Base-by-base conservation (phyloP, 352 stramenopile species). In the Phytophthora fragariaefolia region DNA sequence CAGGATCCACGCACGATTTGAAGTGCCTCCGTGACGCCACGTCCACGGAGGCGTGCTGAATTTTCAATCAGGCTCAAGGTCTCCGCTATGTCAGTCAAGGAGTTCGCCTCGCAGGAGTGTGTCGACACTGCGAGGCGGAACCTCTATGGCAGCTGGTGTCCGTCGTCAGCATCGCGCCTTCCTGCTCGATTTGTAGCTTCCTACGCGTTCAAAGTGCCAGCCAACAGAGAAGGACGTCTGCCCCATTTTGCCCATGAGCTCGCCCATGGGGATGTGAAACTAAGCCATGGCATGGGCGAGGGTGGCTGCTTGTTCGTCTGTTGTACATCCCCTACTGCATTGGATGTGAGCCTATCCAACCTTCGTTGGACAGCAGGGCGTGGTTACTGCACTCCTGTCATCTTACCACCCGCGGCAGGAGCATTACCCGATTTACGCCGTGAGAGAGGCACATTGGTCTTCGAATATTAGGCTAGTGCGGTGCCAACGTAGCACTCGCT, bases 91-190 rank as follows among this genome's bases (percentile, higher is more conserved):
- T n/a, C n/a, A 46, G 18, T 27, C 38, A 46, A 46, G 38, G 38
- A 46, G 5, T 46, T 46, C 0, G 38, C 38, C 38, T 46, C 38
- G 17, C 38, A 46, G 38, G 38, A 46, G 23, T n/a, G 6, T 46
- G 17, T 36, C 27, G 12, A 32, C 42, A 58, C 42, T 43, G 56
- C 34, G 48, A 71, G 42, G 50, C 57, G 45, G 52, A 68, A 50
- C 56, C 28, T n/a, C 42, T 38, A 23, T 15, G 40, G 42, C 60
- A 74, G 61, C 38, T 74, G 66, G 61, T 26, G 22, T 10, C 45
- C 28, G 63, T 71, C 66, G 61, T 66, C 52, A 66, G 48, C 55
- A 9, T 63, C 36, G 58, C 46, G 58, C 30, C 45, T 64, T 73
- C 58, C 36, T 51, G 15, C 15, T 61, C 47, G 61, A 71, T 74